phyloP scores from a whole-genome alignment of 2,329 filamentous ascomycete species.

The Cordyceps cateniannulata region DNA sequence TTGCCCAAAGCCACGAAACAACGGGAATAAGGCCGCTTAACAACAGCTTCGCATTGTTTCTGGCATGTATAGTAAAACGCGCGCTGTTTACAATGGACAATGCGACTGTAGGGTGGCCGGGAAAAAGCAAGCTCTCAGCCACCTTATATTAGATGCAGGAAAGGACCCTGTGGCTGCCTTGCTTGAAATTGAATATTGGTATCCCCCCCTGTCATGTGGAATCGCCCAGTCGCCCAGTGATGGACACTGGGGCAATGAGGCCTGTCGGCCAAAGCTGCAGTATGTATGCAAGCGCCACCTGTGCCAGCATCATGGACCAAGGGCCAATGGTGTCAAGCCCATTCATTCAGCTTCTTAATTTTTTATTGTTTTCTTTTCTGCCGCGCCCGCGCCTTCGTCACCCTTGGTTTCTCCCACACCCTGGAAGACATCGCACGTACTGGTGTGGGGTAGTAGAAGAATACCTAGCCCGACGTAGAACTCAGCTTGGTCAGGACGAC shows the following conservation, averaged over 20 bases:
- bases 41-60: too few relatives aligned
- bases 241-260: not conserved
- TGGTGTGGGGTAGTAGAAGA: too few relatives aligned
- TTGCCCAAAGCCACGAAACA: too few relatives aligned
- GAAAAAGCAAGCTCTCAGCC: not conserved
- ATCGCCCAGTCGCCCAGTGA: not conserved
- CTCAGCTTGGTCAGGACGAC: not conserved
- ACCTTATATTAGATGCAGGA: not conserved
- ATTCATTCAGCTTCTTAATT: not conserved
- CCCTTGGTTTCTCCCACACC: not conserved
- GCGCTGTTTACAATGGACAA: too few relatives aligned
- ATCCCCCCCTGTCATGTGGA: not conserved
- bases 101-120: too few relatives aligned
- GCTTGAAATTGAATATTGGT: not conserved
- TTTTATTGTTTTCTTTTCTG: not conserved
- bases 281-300: not conserved
- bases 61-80: too few relatives aligned
- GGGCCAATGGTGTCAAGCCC: not conserved
- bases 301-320: not conserved
- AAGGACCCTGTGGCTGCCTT: conserved; percentile 1
- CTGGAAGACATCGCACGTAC: too few relatives aligned
- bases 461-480: not conserved
- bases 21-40: too few relatives aligned
- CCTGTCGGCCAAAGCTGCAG: not conserved
- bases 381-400: not conserved